Percentiles rank a stretch among this genome's conserved stretches.
phyloP scores from a whole-genome alignment of 371 early-diverging fungal genomes.

The Mucor plumbeus region DNA sequence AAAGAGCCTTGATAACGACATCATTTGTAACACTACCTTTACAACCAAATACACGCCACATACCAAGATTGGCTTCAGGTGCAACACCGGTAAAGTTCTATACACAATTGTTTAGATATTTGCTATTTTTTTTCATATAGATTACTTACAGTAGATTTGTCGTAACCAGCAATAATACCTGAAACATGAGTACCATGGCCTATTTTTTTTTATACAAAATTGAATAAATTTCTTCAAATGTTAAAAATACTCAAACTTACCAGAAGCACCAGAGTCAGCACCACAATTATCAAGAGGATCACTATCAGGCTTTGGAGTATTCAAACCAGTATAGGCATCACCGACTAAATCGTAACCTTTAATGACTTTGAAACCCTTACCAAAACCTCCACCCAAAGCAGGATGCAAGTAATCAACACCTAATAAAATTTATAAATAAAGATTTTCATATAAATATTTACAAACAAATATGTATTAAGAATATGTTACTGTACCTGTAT shows the following conservation, averaged over 20 bases:
- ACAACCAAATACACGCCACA: constrained; percentile 76
- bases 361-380: constrained; percentile 57
- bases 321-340: constrained; percentile 48
- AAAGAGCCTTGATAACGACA: constrained; percentile 65
- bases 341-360: constrained; percentile 69
- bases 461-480: neutral
- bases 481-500: constrained; percentile 55
- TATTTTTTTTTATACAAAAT: neutral
- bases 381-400: constrained; percentile 74
- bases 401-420: constrained; percentile 74
- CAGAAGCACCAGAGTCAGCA: constrained; percentile 38
- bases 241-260: neutral
- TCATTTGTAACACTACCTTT: constrained; percentile 64
- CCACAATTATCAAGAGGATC: constrained; percentile 39
- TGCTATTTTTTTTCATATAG: neutral
- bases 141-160: constrained; percentile 31
- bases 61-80: constrained; percentile 65
- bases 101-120: neutral
- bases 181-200: constrained; percentile 71
- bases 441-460: constrained; percentile 7
- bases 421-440: neutral
- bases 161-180: constrained; percentile 70
- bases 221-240: too few species aligned
- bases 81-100: constrained; percentile 69
- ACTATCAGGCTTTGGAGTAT: constrained; percentile 32